These are phyloP conservation scores for Tuber magnatum DNA, from an alignment of 495 filamentous ascomycete genomes.

Conservation along the genomic window DNA sequence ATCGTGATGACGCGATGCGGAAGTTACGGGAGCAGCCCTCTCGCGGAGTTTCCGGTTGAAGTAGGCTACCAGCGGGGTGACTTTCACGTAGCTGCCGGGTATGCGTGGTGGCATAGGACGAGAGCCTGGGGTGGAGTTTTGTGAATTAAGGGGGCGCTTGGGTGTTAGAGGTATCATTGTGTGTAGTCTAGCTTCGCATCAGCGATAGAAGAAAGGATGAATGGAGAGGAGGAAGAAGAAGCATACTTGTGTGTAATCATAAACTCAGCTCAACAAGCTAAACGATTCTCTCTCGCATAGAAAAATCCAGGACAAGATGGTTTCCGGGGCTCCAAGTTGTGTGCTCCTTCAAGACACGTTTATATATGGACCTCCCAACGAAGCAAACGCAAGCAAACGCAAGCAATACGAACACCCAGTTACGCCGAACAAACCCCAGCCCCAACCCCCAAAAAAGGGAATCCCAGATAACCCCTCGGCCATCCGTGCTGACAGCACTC, in stretches of 20 bases:
- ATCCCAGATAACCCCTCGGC: not conserved
- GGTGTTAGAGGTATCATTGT: not conserved
- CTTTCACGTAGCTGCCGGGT: constrained; percentile 18
- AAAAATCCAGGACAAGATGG: not conserved
- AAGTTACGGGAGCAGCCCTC: not conserved
- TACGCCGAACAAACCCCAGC: too few species aligned
- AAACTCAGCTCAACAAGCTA: not conserved
- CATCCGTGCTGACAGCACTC: not conserved
- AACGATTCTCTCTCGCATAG: not conserved
- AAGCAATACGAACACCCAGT: not conserved
- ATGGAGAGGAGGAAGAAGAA: not conserved
- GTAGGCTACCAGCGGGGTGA: constrained; percentile 32
- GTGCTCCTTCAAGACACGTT: not conserved
- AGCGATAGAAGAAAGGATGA: not conserved
- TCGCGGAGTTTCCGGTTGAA: constrained; percentile 26
- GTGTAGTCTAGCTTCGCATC: not conserved
- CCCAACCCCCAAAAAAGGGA: too few species aligned
- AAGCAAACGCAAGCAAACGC: not conserved
- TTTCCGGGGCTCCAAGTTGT: not conserved
- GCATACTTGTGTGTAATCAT: not conserved
- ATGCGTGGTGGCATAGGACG: constrained; percentile 25
- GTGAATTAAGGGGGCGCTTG: not conserved
- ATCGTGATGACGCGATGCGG: constrained; percentile 10
- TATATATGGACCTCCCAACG: not conserved
- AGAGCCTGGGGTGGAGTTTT: constrained; percentile 22